Base-by-base conservation (phyloP, 139 green algal genomes). In the Eudorina sp. region DNA sequence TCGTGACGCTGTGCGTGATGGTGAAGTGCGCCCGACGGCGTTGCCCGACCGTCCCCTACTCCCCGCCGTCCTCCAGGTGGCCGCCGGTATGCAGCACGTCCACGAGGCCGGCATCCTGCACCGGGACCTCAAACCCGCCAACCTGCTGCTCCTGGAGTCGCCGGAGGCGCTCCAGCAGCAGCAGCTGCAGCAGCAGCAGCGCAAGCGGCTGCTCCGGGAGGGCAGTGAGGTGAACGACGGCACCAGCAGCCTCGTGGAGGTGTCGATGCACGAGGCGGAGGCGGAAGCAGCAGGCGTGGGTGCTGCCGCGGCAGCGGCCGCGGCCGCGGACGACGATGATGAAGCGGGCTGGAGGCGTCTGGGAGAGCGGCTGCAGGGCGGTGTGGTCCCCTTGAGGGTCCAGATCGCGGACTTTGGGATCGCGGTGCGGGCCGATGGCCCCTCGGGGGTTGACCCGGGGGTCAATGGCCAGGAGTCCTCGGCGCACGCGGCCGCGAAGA, bases 41-140 rank as follows among this genome's bases (percentile, higher is more conserved):
- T n/a, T n/a, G n/a, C n/a, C n/a, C n/a, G n/a, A n/a, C n/a, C n/a
- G n/a, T n/a, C n/a, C n/a, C n/a, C n/a, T n/a, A n/a, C n/a, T n/a
- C n/a, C n/a, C n/a, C n/a, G n/a, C n/a, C n/a, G n/a, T n/a, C n/a
- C n/a, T n/a, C 5, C 60, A 86, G 80, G 29, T 86, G n/a, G 80
- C 80, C 0, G 11, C 80, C 3, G 80, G 62, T 21, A 77, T 86
- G 96, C 16, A 64, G 62, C 31, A 77, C 45, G 43, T 86, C 11
- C 80, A 86, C 19, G 29, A 14, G 0, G n/a, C n/a, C 1, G 80
- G 80, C 14, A 45, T 86, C 2, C 41, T 86, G 18, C 80, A 86
- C 45, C 62, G 80, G 0, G 96, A 98, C 78, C 72, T 98, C 19
- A 98, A 98, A 91, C 96, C 96, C 0, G 94, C 94, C 45, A 98